Evolutionary conservation across 495 filamentous ascomycete species (phyloP), one percentile per base, ranked within the genome.

Genomic region (Collariella sp.): DNA sequence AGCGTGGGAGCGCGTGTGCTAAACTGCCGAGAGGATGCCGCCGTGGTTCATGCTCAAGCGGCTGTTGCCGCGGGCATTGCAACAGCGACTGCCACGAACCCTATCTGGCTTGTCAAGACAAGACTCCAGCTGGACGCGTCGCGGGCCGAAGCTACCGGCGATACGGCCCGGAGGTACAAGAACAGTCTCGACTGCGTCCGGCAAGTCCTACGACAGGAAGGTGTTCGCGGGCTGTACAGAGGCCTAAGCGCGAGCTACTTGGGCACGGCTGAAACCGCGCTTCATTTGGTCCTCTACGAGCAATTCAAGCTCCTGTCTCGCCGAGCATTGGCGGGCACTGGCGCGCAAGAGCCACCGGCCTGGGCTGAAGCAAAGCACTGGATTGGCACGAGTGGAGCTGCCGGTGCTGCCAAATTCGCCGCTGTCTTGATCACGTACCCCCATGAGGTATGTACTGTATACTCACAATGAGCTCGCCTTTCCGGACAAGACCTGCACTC

Each of bases 151-250:
- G 44, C 29, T n/a, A n/a, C n/a, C n/a, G n/a, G n/a, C n/a, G n/a
- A n/a, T n/a, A n/a, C n/a, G n/a, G n/a, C n/a, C n/a, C n/a, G n/a
- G n/a, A n/a, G 16, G 29, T 46, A 46, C 44, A 46, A 20, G n/a
- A 35, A 46, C 44, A 46, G 44, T 29, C 29, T 46, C 26, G 44
- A 46, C 44, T 46, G 44, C 44, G 44, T 46, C 24, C 44, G 29
- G 26, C 44, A 46, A 29, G 44, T 46, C n/a, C 2, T 46, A 16
- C 44, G 11, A 29, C 26, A 46, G 44, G 44, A 46, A 15, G 44
- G 44, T 16, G 44, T 46, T 20, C 44, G 44, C 29, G 44, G 44
- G 26, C 16, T 46, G 16, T 46, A 46, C 44, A 46, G 16, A 29
- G 44, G 29, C 29, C 44, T 46, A 7, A 19, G 44, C n/a, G 44